Evolutionary conservation across 83 land plant genomes (phyloP).

Genomic region (Isoetes engelmannii): DNA sequence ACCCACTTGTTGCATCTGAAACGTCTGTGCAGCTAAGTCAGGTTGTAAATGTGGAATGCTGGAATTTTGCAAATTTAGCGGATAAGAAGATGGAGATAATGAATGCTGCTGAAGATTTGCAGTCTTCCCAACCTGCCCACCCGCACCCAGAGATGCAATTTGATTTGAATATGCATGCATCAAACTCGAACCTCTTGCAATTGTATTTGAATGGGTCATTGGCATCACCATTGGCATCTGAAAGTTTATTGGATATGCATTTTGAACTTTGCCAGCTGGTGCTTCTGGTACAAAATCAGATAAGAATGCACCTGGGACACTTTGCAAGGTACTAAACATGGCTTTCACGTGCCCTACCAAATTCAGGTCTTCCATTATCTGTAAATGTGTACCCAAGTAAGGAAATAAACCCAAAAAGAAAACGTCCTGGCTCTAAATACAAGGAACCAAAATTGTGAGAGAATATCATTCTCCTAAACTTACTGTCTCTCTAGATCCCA

Average conservation of each 20-base stretch:
- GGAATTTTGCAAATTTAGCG: too few species aligned
- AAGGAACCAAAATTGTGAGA: too few species aligned
- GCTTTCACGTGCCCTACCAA: slow-evolving; percentile 29
- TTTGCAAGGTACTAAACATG: slow-evolving; percentile 34
- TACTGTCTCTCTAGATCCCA: slow-evolving; percentile 16
- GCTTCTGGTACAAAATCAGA: slow-evolving; percentile 21
- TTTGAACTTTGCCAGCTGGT: slow-evolving; percentile 9
- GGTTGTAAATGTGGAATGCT: too few species aligned
- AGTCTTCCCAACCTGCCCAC: too few species aligned
- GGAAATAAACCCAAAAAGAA: not conserved
- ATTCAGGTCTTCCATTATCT: slow-evolving; percentile 46
- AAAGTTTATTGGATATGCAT: not conserved
- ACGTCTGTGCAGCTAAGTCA: too few species aligned
- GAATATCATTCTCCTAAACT: not conserved
- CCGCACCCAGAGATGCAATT: too few species aligned
- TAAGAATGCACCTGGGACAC: slow-evolving; percentile 26
- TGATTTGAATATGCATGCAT: not conserved
- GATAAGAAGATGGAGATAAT: too few species aligned
- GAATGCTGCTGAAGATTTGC: too few species aligned
- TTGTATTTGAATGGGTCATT: not conserved
- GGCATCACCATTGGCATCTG: not conserved
- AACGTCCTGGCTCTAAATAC: too few species aligned
- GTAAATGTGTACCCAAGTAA: not conserved
- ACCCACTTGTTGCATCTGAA: too few species aligned
- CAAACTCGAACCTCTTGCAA: not conserved